Evolutionary conservation across 176 grass and related monocot species (phyloP), one percentile per base, ranked within the genome.

Genomic region (Themeda triandra): DNA sequence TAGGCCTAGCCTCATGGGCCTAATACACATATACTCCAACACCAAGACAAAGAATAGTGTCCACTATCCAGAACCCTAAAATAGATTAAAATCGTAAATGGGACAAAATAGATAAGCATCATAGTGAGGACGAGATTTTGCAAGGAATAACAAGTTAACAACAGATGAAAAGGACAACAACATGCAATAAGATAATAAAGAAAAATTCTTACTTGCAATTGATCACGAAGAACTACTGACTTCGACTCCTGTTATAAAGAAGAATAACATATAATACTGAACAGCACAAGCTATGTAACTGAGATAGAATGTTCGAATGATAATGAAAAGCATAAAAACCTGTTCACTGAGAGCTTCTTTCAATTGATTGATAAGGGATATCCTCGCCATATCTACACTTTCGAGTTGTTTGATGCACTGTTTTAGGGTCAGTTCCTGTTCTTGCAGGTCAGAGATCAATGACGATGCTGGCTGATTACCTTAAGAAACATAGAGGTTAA

Each of bases 331-430:
- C 1, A 56, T 80, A 60, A 71, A 84, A 71, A 94, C 96, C 96
- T 95, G 93, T 85, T 98, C 92, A 60, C 45, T 87, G 35, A 95
- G 87, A 59, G 91, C 93, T 79, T 95, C 91, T 71, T 86, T 90
- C 80, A 95, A 83, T 79, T 90, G 91, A 89, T 77, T 85, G 76
- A 95, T 84, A 73, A 98, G 83, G 71, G 81, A 81, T 73, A 51
- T 28, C 81, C 96, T 92, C n/a, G 76, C 63, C 13, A 30, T 10
- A 28, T 90, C 78, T 21, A 90, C 80, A 84, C 80, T 82, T 83
- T 92, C 89, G 73, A 98, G 91, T 79, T 90, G 89, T 45, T 89
- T 76, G 80, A 92, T 90, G 80, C 81, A 95, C 76, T 90, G 82
- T 56, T 81, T 95, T 48, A 95, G 79, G 77, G 56, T 75, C 63